These are phyloP conservation scores for Nymphaea colorata DNA, from an alignment of 164 flowering plant genomes.

Conservation along the genomic window DNA sequence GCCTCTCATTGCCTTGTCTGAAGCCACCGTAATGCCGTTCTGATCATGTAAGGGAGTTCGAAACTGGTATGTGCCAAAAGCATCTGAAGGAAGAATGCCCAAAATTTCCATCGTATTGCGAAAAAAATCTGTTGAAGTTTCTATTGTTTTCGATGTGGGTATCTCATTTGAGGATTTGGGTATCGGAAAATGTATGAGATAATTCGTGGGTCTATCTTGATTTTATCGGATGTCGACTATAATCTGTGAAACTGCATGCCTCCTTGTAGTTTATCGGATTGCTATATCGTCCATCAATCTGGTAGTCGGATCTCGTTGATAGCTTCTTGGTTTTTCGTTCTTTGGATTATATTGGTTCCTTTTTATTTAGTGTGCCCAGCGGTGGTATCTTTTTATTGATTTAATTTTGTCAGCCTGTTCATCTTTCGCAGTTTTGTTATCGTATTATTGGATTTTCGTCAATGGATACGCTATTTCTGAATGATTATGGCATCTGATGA, in stretches of 20 bases:
- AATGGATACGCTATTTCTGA: background rate
- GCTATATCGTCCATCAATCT: background rate
- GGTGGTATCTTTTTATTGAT: background rate
- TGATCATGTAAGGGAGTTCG: background rate
- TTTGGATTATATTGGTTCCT: background rate
- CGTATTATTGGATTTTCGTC: background rate
- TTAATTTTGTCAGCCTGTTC: background rate
- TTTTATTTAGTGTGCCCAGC: background rate
- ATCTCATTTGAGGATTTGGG: background rate
- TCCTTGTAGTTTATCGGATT: background rate
- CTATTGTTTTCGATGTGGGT: background rate
- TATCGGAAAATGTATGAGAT: background rate
- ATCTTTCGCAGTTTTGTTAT: background rate
- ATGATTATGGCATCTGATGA: background rate
- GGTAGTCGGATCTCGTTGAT: background rate
- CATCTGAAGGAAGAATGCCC: background rate
- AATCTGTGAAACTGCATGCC: background rate
- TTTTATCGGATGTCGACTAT: background rate
- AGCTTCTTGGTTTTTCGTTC: background rate
- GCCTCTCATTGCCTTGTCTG: background rate
- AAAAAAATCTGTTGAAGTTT: background rate
- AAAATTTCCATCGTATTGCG: background rate
- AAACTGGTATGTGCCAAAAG: background rate
- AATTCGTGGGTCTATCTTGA: background rate
- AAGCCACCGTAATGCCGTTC: background rate